phyloP scores from a whole-genome alignment of 2,329 filamentous ascomycete genomes.

The Cladosporium sphaerospermum region DNA sequence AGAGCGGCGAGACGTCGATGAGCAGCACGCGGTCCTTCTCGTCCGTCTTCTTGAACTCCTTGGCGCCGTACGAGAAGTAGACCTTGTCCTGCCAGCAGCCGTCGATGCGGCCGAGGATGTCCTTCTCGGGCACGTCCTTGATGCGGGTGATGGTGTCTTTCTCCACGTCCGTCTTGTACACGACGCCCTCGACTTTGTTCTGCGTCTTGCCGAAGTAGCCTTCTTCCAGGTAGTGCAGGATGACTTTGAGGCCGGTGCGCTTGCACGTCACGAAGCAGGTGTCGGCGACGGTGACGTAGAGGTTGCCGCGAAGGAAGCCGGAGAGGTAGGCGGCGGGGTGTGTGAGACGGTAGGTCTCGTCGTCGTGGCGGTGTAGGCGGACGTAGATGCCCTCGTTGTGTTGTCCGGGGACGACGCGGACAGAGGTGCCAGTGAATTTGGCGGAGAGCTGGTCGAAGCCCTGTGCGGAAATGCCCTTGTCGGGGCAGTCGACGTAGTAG shows the following conservation, averaged over 20 bases:
- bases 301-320: constrained; percentile 76
- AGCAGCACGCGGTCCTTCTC: constrained; percentile 61
- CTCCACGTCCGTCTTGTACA: constrained; percentile 84
- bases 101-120: constrained; percentile 73
- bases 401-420: constrained; percentile 84
- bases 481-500: constrained; percentile 87
- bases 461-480: constrained; percentile 77
- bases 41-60: constrained; percentile 39
- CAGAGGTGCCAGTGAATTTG: constrained; percentile 93
- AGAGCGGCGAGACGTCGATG: constrained; percentile 80
- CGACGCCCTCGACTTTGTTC: constrained; percentile 83
- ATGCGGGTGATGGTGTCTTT: constrained; percentile 75
- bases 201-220: constrained; percentile 89
- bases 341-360: constrained; percentile 91
- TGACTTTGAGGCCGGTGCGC: constrained; percentile 85
- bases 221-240: constrained; percentile 88
- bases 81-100: constrained; percentile 78
- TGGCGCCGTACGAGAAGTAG: constrained; percentile 50
- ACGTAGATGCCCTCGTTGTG: constrained; percentile 97
- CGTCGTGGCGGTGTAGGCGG: constrained; percentile 67
- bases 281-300: constrained; percentile 86
- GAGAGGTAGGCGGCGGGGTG: constrained; percentile 92
- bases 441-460: constrained; percentile 96
- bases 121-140: constrained; percentile 78
- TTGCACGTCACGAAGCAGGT: constrained; percentile 81